Evolutionary conservation across 345 rosid genomes (phyloP).

Genomic region (Salix udensis): DNA sequence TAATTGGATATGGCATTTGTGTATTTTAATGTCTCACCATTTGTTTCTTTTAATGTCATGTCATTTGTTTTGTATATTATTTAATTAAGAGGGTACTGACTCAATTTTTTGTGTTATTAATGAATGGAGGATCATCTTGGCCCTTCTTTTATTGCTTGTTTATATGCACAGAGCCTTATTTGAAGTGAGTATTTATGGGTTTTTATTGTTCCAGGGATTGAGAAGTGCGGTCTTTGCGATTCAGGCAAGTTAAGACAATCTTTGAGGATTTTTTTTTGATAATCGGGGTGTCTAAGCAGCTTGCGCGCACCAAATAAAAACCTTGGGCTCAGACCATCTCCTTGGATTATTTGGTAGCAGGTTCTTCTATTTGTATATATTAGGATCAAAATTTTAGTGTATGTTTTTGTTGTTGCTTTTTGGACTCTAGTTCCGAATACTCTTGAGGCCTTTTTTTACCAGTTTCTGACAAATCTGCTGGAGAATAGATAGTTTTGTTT

Average conservation of each 20-base stretch:
- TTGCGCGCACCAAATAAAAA: too few relatives aligned
- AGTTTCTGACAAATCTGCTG: slow-evolving; percentile 1
- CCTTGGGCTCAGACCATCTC: too few relatives aligned
- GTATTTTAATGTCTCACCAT: too few relatives aligned
- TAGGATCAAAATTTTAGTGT: slow-evolving; percentile 27
- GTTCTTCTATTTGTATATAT: slow-evolving; percentile 2
- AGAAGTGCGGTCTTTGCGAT: slow-evolving; percentile 7
- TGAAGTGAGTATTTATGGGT: not conserved
- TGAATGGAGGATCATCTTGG: not conserved
- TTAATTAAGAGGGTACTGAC: not conserved
- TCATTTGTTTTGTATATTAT: not conserved
- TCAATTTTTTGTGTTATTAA: not conserved
- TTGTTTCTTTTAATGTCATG: not conserved
- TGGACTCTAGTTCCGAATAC: slow-evolving; percentile 21
- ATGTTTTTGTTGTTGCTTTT: slow-evolving; percentile 25
- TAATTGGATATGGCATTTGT: too few relatives aligned
- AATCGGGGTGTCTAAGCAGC: too few relatives aligned
- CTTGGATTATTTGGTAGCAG: not conserved
- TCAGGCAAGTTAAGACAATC: not conserved
- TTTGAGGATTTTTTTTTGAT: not conserved
- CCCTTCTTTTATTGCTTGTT: slow-evolving; percentile 6
- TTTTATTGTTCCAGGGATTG: slow-evolving; percentile 10
- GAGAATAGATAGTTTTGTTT: slow-evolving; percentile 6
- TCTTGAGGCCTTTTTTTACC: slow-evolving; percentile 11
- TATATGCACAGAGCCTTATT: not conserved